phyloP scores from a whole-genome alignment of 176 grass and related monocot species.

The Cymbopogon citratus region DNA sequence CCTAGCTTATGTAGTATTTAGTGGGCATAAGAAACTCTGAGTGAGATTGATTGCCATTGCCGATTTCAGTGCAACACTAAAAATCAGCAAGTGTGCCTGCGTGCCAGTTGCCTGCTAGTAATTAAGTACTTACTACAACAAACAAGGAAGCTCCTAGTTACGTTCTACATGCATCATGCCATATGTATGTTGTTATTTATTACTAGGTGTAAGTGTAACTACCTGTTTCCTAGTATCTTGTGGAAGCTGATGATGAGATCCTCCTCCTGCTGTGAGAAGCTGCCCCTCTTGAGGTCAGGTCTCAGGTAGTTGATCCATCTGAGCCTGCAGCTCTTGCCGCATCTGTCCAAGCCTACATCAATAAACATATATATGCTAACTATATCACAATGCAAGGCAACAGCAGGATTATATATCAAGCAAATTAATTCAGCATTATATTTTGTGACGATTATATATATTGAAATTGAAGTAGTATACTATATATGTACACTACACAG shows the following conservation, averaged over 20 bases:
- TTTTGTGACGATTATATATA: neutral
- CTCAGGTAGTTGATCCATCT: slow-evolving; percentile 96
- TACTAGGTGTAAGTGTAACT: neutral
- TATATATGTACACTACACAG: neutral
- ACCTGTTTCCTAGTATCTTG: slow-evolving; percentile 79
- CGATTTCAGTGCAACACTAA: neutral
- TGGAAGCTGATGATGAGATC: slow-evolving; percentile 73
- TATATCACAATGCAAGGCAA: neutral
- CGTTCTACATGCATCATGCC: neutral
- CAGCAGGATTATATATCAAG: neutral
- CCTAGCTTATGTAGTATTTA: no score
- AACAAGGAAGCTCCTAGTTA: neutral
- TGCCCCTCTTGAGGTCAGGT: slow-evolving; percentile 90
- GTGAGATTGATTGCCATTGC: neutral
- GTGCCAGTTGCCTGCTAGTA: no score
- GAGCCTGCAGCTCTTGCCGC: slow-evolving; percentile 88
- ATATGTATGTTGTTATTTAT: neutral
- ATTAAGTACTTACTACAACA: no score
- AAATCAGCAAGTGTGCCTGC: neutral
- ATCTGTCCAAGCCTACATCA: slow-evolving; percentile 69
- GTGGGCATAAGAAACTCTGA: no score
- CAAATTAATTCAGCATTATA: neutral
- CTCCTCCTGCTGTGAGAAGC: slow-evolving; percentile 87
- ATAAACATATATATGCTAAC: neutral
- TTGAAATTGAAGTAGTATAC: neutral